Conservation (phyloP, 768 basidiomycete species). For the Suillus variegatus region DNA sequence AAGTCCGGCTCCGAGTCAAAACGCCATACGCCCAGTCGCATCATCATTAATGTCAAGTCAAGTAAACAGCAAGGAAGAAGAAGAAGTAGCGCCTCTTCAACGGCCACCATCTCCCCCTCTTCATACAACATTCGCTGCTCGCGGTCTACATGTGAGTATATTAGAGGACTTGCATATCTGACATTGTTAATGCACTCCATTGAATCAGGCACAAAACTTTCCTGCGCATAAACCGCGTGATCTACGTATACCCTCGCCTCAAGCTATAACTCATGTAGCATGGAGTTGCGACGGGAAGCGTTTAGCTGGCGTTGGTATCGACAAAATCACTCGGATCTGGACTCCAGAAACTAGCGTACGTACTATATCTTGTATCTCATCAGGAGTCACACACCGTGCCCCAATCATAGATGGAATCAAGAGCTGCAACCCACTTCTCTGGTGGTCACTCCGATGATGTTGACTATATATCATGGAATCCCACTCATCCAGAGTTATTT, state of each 20-base stretch:
- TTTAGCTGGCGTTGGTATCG: constrained; percentile 79
- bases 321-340: constrained; percentile 79
- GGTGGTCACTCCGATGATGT: constrained; percentile 79
- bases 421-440: constrained; percentile 63
- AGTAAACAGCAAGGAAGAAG: constrained; percentile 48
- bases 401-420: constrained; percentile 61
- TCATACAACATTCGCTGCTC: constrained; percentile 66
- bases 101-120: constrained; percentile 72
- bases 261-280: constrained; percentile 72
- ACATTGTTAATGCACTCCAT: constrained; percentile 14
- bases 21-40: not conserved
- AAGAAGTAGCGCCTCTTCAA: constrained; percentile 56
- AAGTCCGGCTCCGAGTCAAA: not conserved
- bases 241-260: constrained; percentile 61
- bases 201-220: constrained; percentile 68
- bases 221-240: constrained; percentile 81
- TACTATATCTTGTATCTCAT: constrained; percentile 11
- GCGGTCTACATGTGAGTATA: constrained; percentile 69
- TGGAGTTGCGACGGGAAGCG: constrained; percentile 87
- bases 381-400: not conserved
- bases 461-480: constrained; percentile 86
- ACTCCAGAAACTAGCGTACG: constrained; percentile 75
- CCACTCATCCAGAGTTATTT: constrained; percentile 81
- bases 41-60: constrained; percentile 27
- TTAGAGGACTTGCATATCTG: not conserved